Evolutionary conservation across 2,329 filamentous ascomycete genomes (phyloP), one percentile per base, ranked within the genome.

Genomic region (Colletotrichum ledebouriae): DNA sequence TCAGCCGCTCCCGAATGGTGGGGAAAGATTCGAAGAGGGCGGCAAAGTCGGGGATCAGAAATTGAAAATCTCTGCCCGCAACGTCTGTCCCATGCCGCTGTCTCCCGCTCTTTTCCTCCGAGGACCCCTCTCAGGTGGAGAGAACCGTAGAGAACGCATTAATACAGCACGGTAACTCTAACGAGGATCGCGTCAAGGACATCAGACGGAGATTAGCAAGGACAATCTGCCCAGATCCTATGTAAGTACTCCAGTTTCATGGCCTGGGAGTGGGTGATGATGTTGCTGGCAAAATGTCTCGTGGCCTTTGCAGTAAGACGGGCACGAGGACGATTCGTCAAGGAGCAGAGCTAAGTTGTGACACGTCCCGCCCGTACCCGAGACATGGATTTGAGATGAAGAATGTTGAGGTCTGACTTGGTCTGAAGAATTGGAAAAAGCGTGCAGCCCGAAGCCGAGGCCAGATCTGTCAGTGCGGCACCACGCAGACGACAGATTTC

Each of bases 131-230:
- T 15, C 15, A 11, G 17, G 52, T 58, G 59, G 64, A 52, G 33
- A 25, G 39, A 39, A 42, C 44, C 47, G 22, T 59, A n/a, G 47
- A 44, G 29, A 15, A 44, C 55, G 67, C 67, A 67, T 67, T 56
- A 66, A 66, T 66, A 49, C 44, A 61, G 42, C 29, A 20, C 33
- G 50, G 13, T 12, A 53, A 67, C 58, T 62, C 67, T 58, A 41
- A 69, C 67, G 53, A 69, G 37, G 56, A 60, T 22, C 49, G 57
- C 67, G 44, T 67, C 67, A 62, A 57, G 17, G 37, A 62, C 46
- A 52, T 67, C 42, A 50, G 50, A 67, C 52, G 63, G 57, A 58
- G 34, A 59, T 59, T 37, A 22, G 17, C 29, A 63, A 65, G 33
- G 61, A 60, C 55, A 44, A 10, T 59, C 39, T 17, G 34, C 41